These are phyloP conservation scores for Fomitopsis betulina DNA, from an alignment of 1,284 basidiomycete genomes.

Conservation along the genomic window DNA sequence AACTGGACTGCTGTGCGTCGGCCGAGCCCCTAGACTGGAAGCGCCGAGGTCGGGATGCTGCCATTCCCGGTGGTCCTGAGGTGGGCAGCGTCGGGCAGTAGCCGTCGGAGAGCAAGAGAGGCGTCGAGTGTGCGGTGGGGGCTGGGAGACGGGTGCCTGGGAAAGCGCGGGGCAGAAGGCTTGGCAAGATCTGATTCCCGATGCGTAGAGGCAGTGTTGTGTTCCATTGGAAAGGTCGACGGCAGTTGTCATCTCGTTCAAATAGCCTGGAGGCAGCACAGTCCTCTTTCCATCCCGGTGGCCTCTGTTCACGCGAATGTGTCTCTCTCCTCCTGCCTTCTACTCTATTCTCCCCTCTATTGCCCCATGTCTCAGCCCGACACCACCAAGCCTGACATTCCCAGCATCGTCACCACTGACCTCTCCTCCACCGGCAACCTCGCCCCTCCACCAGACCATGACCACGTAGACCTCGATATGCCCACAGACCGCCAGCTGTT, in stretches of 20 bases:
- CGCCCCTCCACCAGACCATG: not conserved
- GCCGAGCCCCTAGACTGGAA: not conserved
- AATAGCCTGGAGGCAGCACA: not conserved
- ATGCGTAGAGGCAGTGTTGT: slow-evolving; percentile 5
- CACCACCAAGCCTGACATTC: slow-evolving; percentile 15
- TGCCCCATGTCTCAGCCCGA: slow-evolving; percentile 12
- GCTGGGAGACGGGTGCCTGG: not conserved
- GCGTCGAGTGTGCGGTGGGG: too few species aligned
- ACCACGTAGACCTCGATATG: not conserved
- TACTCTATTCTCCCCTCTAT: not conserved
- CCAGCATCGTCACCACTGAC: slow-evolving; percentile 23
- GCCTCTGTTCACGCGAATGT: not conserved
- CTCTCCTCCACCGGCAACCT: slow-evolving; percentile 15
- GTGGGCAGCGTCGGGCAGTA: not conserved
- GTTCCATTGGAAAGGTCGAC: not conserved
- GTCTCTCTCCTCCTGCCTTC: not conserved
- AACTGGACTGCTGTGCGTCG: not conserved
- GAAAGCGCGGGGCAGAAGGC: not conserved
- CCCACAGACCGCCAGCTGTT: slow-evolving; percentile 5
- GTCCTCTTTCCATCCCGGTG: not conserved
- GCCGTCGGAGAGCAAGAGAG: too few species aligned
- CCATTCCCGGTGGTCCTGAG: not conserved
- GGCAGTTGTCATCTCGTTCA: slow-evolving; percentile 1
- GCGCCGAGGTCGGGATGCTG: not conserved
- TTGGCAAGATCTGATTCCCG: slow-evolving; percentile 4